phyloP scores from a whole-genome alignment of 2,329 filamentous ascomycete species.

The Beauveria medogensis region DNA sequence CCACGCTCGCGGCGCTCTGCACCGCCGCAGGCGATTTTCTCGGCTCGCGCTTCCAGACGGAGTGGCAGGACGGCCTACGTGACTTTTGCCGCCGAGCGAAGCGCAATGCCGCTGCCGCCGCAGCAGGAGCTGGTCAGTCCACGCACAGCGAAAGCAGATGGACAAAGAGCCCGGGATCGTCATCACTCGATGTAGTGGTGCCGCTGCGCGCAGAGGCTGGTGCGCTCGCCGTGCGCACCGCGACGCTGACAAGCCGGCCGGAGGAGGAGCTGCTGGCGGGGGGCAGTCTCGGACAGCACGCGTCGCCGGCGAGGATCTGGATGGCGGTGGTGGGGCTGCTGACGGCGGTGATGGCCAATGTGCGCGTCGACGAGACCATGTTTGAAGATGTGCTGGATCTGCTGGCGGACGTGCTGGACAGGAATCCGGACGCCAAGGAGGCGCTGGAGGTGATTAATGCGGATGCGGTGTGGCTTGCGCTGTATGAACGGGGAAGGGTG shows the following conservation, averaged over 20 bases:
- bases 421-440: conserved; percentile 38
- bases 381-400: conserved; percentile 66
- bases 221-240: neutral
- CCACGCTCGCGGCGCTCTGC: conserved; percentile 62
- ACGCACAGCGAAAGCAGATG: conserved; percentile 11
- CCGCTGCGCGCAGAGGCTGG: conserved; percentile 21
- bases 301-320: conserved; percentile 57
- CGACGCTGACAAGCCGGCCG: neutral
- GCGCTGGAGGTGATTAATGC: conserved; percentile 58
- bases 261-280: conserved; percentile 9
- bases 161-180: conserved; percentile 8
- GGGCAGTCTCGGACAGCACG: conserved; percentile 46
- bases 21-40: conserved; percentile 73
- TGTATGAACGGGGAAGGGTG: conserved; percentile 39
- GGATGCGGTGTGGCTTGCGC: conserved; percentile 68
- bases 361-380: conserved; percentile 56
- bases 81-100: conserved; percentile 40
- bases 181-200: conserved; percentile 21
- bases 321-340: conserved; percentile 52
- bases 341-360: conserved; percentile 50
- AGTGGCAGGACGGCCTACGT: conserved; percentile 54
- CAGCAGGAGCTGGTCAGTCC: neutral
- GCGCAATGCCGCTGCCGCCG: conserved; percentile 24
- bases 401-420: conserved; percentile 42
- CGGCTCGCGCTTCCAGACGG: conserved; percentile 61